Evolutionary conservation across 2,329 filamentous ascomycete genomes (phyloP).

Genomic region (Onygena corvina): DNA sequence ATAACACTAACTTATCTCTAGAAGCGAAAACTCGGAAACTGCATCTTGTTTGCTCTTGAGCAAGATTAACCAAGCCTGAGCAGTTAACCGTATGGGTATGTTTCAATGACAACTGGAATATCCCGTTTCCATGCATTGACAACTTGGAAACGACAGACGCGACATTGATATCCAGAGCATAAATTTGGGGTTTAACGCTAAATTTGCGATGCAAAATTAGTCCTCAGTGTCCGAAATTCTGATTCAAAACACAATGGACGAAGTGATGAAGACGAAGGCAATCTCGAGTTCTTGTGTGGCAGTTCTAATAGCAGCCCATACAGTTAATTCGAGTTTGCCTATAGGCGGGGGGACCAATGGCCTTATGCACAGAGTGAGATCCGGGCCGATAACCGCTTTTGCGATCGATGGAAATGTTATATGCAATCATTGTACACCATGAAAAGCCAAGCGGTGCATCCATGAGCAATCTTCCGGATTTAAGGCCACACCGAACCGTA

Average conservation of each 20-base stretch:
- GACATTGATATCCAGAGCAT: not conserved
- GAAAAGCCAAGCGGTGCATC: not conserved
- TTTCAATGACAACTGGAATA: too few species aligned
- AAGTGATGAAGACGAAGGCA: not conserved
- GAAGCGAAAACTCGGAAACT: too few species aligned
- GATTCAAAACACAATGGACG: not conserved
- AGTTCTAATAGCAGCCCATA: not conserved
- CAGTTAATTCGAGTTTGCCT: not conserved
- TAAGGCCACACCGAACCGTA: conserved; percentile 4
- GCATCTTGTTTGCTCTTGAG: too few species aligned
- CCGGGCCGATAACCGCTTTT: not conserved
- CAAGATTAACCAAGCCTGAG: too few species aligned
- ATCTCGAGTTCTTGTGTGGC: not conserved
- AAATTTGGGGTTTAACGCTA: not conserved
- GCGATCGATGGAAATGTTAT: not conserved
- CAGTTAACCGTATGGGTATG: too few species aligned
- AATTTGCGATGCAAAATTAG: too few species aligned
- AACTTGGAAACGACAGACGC: too few species aligned
- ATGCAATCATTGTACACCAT: conserved; percentile 1
- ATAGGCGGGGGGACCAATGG: not conserved
- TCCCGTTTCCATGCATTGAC: too few species aligned
- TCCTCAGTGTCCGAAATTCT: too few species aligned
- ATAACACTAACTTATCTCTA: too few species aligned
- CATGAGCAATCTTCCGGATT: conserved; percentile 2
- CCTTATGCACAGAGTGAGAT: not conserved